Conservation (phyloP, 176 grass and related monocot species). For the Musa itinerans region DNA sequence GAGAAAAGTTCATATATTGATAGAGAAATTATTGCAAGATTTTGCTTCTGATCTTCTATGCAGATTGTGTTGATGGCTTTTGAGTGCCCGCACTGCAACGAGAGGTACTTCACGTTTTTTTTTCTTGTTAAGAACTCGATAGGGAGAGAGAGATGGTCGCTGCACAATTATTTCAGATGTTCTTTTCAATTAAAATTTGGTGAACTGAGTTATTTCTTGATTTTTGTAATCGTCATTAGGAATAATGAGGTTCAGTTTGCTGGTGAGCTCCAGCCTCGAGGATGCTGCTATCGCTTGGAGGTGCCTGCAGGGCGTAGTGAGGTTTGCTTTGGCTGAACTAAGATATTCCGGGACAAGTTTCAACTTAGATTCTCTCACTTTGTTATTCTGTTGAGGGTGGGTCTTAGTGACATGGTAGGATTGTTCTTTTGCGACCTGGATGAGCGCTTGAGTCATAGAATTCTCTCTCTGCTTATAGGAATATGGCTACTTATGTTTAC, state of each 20-base stretch:
- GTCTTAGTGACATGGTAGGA: neutral
- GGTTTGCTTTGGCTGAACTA: conserved; percentile 25
- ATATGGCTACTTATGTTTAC: no score
- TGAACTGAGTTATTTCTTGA: neutral
- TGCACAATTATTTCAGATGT: conserved; percentile 5
- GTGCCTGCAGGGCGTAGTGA: conserved; percentile 42
- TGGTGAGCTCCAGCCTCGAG: conserved; percentile 73
- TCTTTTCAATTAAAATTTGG: neutral
- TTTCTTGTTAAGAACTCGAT: neutral
- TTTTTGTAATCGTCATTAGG: conserved; percentile 25
- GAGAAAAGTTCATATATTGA: neutral
- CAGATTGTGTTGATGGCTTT: conserved; percentile 95
- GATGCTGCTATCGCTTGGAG: conserved; percentile 54
- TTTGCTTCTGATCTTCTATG: conserved; percentile 18
- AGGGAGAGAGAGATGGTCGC: neutral
- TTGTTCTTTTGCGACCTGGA: no score
- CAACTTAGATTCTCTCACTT: no score
- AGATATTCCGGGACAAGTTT: no score
- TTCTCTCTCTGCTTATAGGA: no score
- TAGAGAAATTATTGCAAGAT: neutral
- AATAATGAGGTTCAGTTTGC: conserved; percentile 97
- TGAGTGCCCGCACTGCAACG: conserved; percentile 75
- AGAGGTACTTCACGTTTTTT: conserved; percentile 34
- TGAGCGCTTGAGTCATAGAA: no score
- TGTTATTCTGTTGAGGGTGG: neutral